These are phyloP conservation scores for Podospora pseudocomata DNA, from an alignment of 495 filamentous ascomycete species.

Conservation along the genomic window DNA sequence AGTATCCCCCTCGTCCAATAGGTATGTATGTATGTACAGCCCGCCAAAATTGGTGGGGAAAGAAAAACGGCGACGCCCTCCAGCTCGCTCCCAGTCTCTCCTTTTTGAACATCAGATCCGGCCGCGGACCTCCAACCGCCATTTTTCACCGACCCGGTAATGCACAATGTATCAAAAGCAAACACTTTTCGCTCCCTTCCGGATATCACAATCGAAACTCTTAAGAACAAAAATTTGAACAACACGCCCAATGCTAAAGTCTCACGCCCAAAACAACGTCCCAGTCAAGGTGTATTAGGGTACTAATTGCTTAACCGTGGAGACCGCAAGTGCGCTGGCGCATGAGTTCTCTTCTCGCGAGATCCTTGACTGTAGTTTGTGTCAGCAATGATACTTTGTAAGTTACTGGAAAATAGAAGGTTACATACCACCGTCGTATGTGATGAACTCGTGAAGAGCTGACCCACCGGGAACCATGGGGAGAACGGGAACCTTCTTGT, in stretches of 20 bases:
- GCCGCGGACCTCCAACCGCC: constrained; percentile 16
- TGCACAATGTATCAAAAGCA: constrained; percentile 15
- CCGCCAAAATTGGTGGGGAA: constrained; percentile 11
- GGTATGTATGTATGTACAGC: constrained; percentile 25
- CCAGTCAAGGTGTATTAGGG: neutral
- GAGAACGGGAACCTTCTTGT: constrained; percentile 95
- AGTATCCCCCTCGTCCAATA: constrained; percentile 24
- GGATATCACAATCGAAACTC: neutral
- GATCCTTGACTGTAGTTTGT: constrained; percentile 62
- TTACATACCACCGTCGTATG: constrained; percentile 74
- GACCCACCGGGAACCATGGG: constrained; percentile 92
- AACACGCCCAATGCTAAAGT: constrained; percentile 9
- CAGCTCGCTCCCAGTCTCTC: neutral
- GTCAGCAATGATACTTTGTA: constrained; percentile 27
- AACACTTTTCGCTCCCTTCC: constrained; percentile 12
- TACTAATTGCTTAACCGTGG: constrained; percentile 36
- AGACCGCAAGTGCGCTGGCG: constrained; percentile 59
- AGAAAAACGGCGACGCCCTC: constrained; percentile 7
- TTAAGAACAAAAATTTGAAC: neutral
- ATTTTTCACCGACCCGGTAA: constrained; percentile 20
- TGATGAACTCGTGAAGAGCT: constrained; percentile 87
- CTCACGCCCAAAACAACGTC: constrained; percentile 7
- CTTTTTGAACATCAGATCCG: constrained; percentile 16
- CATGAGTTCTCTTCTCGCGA: constrained; percentile 68
- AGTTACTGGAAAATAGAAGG: neutral